These are phyloP conservation scores for Phylloporus sp. DNA, from an alignment of 768 basidiomycete species.

Conservation along the genomic window DNA sequence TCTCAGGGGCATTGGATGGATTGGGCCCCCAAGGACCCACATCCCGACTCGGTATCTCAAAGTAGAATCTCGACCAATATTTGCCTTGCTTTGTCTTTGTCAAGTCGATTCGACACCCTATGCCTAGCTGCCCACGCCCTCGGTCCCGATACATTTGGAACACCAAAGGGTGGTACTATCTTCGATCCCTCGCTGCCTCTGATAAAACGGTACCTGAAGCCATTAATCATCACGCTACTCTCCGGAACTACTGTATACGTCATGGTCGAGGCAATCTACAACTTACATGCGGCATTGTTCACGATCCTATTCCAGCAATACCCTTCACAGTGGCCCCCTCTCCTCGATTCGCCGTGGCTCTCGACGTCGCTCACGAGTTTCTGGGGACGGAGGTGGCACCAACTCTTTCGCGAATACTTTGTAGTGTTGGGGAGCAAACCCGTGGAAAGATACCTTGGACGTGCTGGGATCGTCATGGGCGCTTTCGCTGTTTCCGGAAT, in stretches of 20 bases:
- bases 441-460: slow-evolving; percentile 40
- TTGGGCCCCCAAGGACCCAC: slow-evolving; percentile 8
- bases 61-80: slow-evolving; percentile 18
- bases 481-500: slow-evolving; percentile 57
- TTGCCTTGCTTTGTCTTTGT: slow-evolving; percentile 13
- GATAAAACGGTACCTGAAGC: slow-evolving; percentile 36
- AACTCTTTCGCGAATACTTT: slow-evolving; percentile 56
- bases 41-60: slow-evolving; percentile 12
- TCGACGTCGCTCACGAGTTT: slow-evolving; percentile 56
- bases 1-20: slow-evolving; percentile 28
- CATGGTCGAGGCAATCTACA: slow-evolving; percentile 41
- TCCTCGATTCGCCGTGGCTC: slow-evolving; percentile 54
- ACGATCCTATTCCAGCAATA: slow-evolving; percentile 44
- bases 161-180: slow-evolving; percentile 33
- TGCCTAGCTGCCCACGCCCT: slow-evolving; percentile 17
- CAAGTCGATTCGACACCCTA: slow-evolving; percentile 8
- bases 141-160: slow-evolving; percentile 37
- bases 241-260: slow-evolving; percentile 43
- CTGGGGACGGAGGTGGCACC: slow-evolving; percentile 68
- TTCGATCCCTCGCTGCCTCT: slow-evolving; percentile 32
- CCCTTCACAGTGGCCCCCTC: slow-evolving; percentile 56
- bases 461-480: slow-evolving; percentile 46
- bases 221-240: slow-evolving; percentile 39
- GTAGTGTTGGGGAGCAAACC: slow-evolving; percentile 47
- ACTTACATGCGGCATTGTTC: slow-evolving; percentile 39